Evolutionary conservation across 495 filamentous ascomycete genomes (phyloP), one percentile per base, ranked within the genome.

Genomic region (Lasiosphaeriaceae sp.): DNA sequence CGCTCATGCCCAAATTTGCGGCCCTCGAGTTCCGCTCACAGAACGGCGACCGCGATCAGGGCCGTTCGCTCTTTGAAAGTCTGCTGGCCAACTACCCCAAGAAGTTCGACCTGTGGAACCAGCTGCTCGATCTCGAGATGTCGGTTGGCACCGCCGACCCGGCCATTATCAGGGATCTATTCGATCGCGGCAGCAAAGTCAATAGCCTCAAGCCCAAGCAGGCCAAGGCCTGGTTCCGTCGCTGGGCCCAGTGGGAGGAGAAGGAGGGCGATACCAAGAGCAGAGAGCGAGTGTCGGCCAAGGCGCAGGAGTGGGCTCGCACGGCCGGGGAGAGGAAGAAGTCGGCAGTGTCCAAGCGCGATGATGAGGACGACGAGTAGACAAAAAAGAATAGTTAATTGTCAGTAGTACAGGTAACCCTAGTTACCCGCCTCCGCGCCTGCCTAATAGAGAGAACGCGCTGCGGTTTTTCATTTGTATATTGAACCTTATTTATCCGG

Each of bases 61-160:
- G 93, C 20, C 88, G 95, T 9, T 97, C 94, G 5, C 86, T 97
- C 44, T 96, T 97, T 63, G 94, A 97, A 71, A 89, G 86, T 34
- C 79, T 98, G 4, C 77, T 97, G 7, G 80, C 83, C 22, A 86
- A 86, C 16, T 96, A 87, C 77, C 90, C 90, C 56, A 94, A 92
- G 79, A 88, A 87, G 57, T 81, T 91, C 47, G 91, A 96, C 69
- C 71, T 96, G 49, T 97, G 93, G 92, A 96, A 92, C 71, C 83
- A 95, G 65, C 84, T 93, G 41, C 60, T 97, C 12, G 90, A 96
- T 62, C 78, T 96, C 59, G 94, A 98, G 74, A 87, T 54, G 22
- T 88, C 67, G 67, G 71, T 58, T 45, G 84, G 79, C 14, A 80
- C 85, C 48, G 75, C 77, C 34, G 87, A 88, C 53, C 77, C 83